Evolutionary conservation across 192 early-diverging fungal genomes (phyloP).

Genomic region (Chytriomyces sp.): DNA sequence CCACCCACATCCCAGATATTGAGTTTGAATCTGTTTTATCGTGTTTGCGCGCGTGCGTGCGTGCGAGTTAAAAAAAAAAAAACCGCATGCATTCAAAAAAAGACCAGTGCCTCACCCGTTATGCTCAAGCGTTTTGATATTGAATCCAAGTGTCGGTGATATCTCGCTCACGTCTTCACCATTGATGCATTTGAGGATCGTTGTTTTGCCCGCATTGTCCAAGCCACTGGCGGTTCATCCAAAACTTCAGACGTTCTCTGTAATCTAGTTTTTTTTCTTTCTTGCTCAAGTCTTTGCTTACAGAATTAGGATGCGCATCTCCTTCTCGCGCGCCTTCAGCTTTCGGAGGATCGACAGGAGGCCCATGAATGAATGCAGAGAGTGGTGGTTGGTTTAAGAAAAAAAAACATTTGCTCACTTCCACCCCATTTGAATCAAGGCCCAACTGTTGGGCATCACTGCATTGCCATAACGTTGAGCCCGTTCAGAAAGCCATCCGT

Average conservation of each 20-base stretch:
- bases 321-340: conserved; percentile 87
- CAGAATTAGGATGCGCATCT: conserved; percentile 92
- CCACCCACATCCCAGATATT: conserved; percentile 99
- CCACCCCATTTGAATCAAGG: no score
- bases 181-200: conserved; percentile 94
- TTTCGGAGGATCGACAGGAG: conserved; percentile 94
- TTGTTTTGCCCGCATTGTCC: conserved; percentile 99
- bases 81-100: not conserved
- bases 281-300: conserved; percentile 38
- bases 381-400: no score
- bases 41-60: not conserved
- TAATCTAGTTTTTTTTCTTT: not conserved
- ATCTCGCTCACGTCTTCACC: conserved; percentile 89
- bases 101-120: conserved; percentile 65
- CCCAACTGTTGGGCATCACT: no score
- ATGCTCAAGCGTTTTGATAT: conserved; percentile 93
- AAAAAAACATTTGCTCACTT: no score
- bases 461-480: no score
- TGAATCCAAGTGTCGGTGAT: conserved; percentile 96
- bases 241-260: not conserved
- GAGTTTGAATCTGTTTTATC: conserved; percentile 73
- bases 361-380: conserved; percentile 69
- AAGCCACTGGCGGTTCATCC: conserved; percentile 65
- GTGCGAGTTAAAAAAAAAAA: not conserved
- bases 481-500: no score